Evolutionary conservation across 1,139 yeast genomes (phyloP).

Genomic region (Taphrina flavorubra): DNA sequence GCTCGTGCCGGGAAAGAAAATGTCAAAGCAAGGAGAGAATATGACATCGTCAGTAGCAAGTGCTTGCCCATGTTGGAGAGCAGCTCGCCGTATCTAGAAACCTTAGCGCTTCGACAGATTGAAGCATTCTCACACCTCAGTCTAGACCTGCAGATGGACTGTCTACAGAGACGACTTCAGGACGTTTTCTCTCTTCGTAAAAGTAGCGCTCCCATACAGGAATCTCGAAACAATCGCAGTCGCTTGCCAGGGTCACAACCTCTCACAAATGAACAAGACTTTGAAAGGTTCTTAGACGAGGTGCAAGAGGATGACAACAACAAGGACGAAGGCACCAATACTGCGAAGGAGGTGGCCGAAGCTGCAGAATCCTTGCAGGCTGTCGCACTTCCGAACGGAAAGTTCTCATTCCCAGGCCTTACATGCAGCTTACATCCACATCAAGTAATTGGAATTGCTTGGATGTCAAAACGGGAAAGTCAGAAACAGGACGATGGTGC

Average conservation of each 20-base stretch:
- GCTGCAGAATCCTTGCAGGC: slow-evolving; percentile 20
- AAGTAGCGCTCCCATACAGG: no score
- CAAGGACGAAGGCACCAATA: slow-evolving; percentile 18
- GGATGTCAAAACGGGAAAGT: slow-evolving; percentile 75
- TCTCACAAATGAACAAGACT: slow-evolving; percentile 15
- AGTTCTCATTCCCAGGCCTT: slow-evolving; percentile 13
- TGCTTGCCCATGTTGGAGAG: neutral
- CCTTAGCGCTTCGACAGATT: neutral
- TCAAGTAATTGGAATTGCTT: slow-evolving; percentile 81
- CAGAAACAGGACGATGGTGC: slow-evolving; percentile 28
- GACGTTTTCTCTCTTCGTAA: neutral
- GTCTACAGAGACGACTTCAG: neutral
- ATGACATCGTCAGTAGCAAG: neutral
- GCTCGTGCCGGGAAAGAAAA: neutral
- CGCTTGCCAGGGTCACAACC: neutral
- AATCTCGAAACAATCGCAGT: neutral
- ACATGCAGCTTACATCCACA: slow-evolving; percentile 53
- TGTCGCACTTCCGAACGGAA: neutral
- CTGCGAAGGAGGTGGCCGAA: slow-evolving; percentile 17
- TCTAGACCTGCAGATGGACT: neutral
- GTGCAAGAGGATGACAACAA: slow-evolving; percentile 15
- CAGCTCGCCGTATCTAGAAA: neutral
- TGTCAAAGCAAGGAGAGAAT: neutral
- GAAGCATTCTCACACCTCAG: neutral
- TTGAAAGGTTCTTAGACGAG: slow-evolving; percentile 20